Evolutionary conservation across 768 basidiomycete species (phyloP).

Genomic region (Terana coerulea): DNA sequence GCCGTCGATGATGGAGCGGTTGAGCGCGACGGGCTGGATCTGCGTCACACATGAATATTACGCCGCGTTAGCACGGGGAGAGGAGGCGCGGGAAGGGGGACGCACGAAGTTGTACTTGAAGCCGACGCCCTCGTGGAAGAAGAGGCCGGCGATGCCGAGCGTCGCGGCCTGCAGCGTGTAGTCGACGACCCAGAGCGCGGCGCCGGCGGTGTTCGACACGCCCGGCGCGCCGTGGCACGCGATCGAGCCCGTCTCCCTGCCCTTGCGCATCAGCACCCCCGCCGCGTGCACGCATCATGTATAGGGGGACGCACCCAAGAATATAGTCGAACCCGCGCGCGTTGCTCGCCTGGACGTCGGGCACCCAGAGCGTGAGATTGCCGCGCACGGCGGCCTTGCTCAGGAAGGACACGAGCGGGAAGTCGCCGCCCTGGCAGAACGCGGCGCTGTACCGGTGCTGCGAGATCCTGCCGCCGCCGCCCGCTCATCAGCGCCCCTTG

Average conservation of each 20-base stretch:
- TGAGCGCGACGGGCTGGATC: slow-evolving; percentile 63
- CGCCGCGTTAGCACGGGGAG: background rate
- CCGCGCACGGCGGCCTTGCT: slow-evolving; percentile 50
- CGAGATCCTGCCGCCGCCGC: slow-evolving; percentile 42
- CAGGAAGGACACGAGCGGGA: slow-evolving; percentile 62
- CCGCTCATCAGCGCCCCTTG: too few relatives aligned
- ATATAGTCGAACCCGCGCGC: slow-evolving; percentile 50
- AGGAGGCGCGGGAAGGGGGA: background rate
- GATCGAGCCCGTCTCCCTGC: slow-evolving; percentile 31
- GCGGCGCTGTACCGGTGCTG: slow-evolving; percentile 54
- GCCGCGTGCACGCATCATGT: too few relatives aligned
- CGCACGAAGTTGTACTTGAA: slow-evolving; percentile 66
- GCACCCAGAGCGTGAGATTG: slow-evolving; percentile 48
- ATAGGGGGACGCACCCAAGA: slow-evolving; percentile 38
- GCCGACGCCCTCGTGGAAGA: slow-evolving; percentile 67
- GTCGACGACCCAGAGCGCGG: slow-evolving; percentile 65
- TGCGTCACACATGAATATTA: slow-evolving; percentile 26
- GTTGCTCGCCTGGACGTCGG: slow-evolving; percentile 51
- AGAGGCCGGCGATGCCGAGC: slow-evolving; percentile 49
- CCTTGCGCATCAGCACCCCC: too few relatives aligned
- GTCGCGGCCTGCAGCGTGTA: slow-evolving; percentile 58
- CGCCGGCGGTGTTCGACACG: slow-evolving; percentile 68
- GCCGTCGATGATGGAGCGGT: slow-evolving; percentile 55
- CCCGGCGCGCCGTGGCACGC: slow-evolving; percentile 43
- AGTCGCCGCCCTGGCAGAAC: slow-evolving; percentile 53